Conservation (phyloP, 148 eudicot genomes). For the Vaccinium macrocarpon region DNA sequence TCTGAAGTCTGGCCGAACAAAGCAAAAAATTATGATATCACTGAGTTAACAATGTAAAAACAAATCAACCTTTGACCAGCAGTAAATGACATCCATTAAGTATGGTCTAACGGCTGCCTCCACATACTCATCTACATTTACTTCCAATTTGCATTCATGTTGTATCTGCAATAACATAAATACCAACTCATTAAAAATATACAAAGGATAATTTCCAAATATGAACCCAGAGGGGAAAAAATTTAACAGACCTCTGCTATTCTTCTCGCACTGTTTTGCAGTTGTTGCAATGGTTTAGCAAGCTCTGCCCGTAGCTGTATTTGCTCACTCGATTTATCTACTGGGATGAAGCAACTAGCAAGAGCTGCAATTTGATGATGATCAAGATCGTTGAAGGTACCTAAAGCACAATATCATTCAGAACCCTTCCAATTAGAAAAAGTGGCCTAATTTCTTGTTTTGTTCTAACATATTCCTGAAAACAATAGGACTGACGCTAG, state of each 20-base stretch:
- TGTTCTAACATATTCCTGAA: not conserved
- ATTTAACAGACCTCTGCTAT: slow-evolving; percentile 72
- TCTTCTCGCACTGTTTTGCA: slow-evolving; percentile 93
- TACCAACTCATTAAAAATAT: not conserved
- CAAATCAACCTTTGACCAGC: slow-evolving; percentile 87
- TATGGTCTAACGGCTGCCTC: slow-evolving; percentile 84
- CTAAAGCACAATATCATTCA: slow-evolving; percentile 32
- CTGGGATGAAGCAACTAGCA: slow-evolving; percentile 93
- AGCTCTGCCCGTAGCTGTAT: slow-evolving; percentile 88
- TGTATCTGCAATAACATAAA: slow-evolving; percentile 63
- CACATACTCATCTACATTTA: slow-evolving; percentile 90
- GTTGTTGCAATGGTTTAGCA: slow-evolving; percentile 87
- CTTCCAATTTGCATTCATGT: slow-evolving; percentile 87
- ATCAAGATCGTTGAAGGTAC: slow-evolving; percentile 96
- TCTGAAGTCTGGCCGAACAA: not conserved
- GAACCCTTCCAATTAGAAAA: not conserved
- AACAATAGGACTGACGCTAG: not conserved
- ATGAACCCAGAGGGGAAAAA: not conserved
- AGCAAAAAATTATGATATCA: not conserved
- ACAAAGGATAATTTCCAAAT: not conserved
- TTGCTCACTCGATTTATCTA: slow-evolving; percentile 81
- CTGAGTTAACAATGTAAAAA: not conserved
- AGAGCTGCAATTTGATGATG: slow-evolving; percentile 96
- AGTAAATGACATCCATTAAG: slow-evolving; percentile 98
- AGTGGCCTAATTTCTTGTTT: not conserved